Evolutionary conservation across 306 rosid genomes (phyloP).

Genomic region (Cyamopsis tetragonoloba): DNA sequence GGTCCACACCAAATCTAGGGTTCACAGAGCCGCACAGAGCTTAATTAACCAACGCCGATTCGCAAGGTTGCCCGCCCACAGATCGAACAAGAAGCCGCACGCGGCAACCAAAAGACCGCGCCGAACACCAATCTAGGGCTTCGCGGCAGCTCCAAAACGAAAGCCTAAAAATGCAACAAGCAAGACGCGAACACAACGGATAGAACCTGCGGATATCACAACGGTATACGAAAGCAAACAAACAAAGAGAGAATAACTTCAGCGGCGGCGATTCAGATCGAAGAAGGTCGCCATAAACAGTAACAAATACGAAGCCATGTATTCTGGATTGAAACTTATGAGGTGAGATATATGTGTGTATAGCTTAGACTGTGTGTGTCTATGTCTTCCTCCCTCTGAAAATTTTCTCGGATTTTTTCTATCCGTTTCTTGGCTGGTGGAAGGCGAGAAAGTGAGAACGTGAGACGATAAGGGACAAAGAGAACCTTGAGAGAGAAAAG

Average conservation of each 20-base stretch:
- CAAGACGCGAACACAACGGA: neutral
- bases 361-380: neutral
- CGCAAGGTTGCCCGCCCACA: slow-evolving; percentile 14
- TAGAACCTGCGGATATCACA: neutral
- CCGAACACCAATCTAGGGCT: slow-evolving; percentile 35
- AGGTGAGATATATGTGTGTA: slow-evolving; percentile 19
- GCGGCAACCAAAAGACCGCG: slow-evolving; percentile 26
- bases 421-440: slow-evolving; percentile 40
- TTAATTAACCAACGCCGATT: neutral
- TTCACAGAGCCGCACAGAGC: slow-evolving; percentile 23
- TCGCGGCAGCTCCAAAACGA: neutral
- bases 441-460: slow-evolving; percentile 63
- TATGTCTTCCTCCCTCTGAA: neutral
- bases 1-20: slow-evolving; percentile 28
- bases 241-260: neutral
- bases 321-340: slow-evolving; percentile 4
- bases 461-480: slow-evolving; percentile 78
- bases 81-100: slow-evolving; percentile 37
- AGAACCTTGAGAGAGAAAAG: slow-evolving; percentile 39
- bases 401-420: neutral
- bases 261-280: slow-evolving; percentile 43
- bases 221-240: neutral
- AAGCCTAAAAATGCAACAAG: neutral
- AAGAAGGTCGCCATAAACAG: slow-evolving; percentile 4
- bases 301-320: slow-evolving; percentile 13